phyloP scores from a whole-genome alignment of 305 asterid species.

The Fraxinus velutina region DNA sequence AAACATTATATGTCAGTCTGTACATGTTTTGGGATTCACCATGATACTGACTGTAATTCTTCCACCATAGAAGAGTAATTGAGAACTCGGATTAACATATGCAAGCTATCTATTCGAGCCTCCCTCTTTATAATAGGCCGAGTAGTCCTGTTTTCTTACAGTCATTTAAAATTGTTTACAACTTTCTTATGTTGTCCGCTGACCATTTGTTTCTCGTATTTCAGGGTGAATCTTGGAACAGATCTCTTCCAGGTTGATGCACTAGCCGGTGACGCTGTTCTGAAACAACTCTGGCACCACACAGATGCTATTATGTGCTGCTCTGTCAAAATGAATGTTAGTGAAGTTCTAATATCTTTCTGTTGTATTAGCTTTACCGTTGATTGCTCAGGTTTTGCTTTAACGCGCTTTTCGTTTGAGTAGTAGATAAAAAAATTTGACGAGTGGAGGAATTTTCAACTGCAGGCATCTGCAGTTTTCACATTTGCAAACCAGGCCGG shows the following conservation, averaged over 20 bases:
- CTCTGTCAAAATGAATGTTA: conserved; percentile 75
- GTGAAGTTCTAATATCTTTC: conserved; percentile 10
- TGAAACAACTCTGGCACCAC: conserved; percentile 89
- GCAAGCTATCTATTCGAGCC: background rate
- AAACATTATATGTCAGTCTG: background rate
- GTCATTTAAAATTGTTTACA: background rate
- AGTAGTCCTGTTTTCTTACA: background rate
- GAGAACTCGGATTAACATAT: background rate
- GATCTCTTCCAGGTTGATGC: conserved; percentile 59
- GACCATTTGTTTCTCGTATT: background rate
- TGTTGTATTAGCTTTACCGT: background rate
- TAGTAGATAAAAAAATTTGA: background rate
- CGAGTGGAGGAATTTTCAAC: background rate
- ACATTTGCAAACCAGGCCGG: conserved; percentile 96
- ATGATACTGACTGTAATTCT: background rate
- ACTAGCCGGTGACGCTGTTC: conserved; percentile 57
- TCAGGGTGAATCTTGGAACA: conserved; percentile 69
- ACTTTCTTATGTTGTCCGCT: background rate
- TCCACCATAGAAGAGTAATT: background rate
- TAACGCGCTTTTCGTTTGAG: background rate
- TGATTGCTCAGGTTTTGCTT: background rate
- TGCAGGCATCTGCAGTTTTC: conserved; percentile 83
- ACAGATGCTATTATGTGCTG: conserved; percentile 91
- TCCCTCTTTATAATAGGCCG: background rate
- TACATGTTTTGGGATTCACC: background rate